Evolutionary conservation across 371 early-diverging fungal species (phyloP), one percentile per base, ranked within the genome.

Genomic region (Apophysomyces elegans): DNA sequence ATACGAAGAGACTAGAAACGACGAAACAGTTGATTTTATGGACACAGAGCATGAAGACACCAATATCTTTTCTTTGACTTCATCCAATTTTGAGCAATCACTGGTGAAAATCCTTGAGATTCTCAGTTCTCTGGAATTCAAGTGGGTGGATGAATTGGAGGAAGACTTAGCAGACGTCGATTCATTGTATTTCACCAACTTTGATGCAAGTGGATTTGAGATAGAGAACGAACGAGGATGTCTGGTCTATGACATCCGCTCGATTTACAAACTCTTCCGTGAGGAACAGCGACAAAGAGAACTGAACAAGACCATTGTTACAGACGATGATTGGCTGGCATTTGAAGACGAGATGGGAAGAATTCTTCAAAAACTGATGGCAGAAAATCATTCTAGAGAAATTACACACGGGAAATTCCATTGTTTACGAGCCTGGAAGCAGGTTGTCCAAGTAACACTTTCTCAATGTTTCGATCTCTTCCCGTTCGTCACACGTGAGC

Each of bases 21-120:
- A 66, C 6, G 62, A 41, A 47, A 70, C 65, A 32, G 76, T 74
- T 12, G 67, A 74, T 26, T 61, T 65, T 59, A 74, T 72, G 62
- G 66, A 73, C 41, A 46, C 66, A 47, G 74, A 68, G 14, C 72
- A 75, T 36, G 87, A 83, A 1, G 79, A 74, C n/a, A 89, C 91
- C 71, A 90, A 93, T 77, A 86, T 96, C 43, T 96, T 96, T 72
- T 91, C 95, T 0, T 90, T 93, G 1, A 93, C 94, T 0, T 91
- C 91, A 2, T 91, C 92, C 1, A 92, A 94, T 56, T 73, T 75
- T 56, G 60, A 82, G 12, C 85, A 84, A 38, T 86, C 85, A 26
- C 69, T 80, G 11, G 77, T 78, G 63, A 87, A 83, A 64, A 83
- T 85, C 65, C 68, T 85, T n/a, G 88, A 85, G 58, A 68, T 87